phyloP scores from a whole-genome alignment of 1,139 yeast species.

The Pneumocystis wakefieldiae region DNA sequence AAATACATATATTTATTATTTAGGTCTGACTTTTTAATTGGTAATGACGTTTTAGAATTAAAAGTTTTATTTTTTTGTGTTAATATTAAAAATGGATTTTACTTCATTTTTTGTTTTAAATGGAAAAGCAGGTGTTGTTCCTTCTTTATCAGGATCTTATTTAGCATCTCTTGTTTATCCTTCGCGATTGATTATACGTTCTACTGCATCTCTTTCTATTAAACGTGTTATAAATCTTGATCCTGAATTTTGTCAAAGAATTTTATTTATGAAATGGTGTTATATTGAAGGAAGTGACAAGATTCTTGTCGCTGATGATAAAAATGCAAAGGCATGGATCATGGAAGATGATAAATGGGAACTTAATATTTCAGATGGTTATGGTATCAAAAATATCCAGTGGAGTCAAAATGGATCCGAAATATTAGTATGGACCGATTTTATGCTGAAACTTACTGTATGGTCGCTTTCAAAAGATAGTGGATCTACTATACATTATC shows the following conservation, averaged over 20 bases:
- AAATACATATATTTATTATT: not conserved
- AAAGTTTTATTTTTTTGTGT: not conserved
- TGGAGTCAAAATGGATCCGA: conserved; percentile 15
- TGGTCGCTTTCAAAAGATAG: conserved; percentile 5
- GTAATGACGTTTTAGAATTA: not conserved
- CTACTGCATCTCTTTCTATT: conserved; percentile 9
- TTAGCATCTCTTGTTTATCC: conserved; percentile 5
- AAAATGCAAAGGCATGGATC: conserved; percentile 12
- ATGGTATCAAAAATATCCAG: conserved; percentile 12
- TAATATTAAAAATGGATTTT: not conserved
- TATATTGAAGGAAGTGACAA: conserved; percentile 9
- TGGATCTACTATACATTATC: conserved; percentile 5
- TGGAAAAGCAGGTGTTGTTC: not conserved
- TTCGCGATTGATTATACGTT: conserved; percentile 6
- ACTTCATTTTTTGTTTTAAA: not conserved
- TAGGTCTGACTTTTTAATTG: not conserved
- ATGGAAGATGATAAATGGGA: conserved; percentile 8
- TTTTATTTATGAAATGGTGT: conserved; percentile 3
- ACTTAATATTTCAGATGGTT: conserved; percentile 10
- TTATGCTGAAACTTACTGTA: conserved; percentile 12
- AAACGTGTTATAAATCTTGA: conserved; percentile 7
- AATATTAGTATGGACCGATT: conserved; percentile 14
- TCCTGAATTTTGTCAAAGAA: conserved; percentile 3
- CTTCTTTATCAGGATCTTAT: not conserved
- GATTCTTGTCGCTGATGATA: conserved; percentile 13